Evolutionary conservation across 371 early-diverging fungal genomes (phyloP), one percentile per base, ranked within the genome.

Genomic region (Syncephalis fuscata): DNA sequence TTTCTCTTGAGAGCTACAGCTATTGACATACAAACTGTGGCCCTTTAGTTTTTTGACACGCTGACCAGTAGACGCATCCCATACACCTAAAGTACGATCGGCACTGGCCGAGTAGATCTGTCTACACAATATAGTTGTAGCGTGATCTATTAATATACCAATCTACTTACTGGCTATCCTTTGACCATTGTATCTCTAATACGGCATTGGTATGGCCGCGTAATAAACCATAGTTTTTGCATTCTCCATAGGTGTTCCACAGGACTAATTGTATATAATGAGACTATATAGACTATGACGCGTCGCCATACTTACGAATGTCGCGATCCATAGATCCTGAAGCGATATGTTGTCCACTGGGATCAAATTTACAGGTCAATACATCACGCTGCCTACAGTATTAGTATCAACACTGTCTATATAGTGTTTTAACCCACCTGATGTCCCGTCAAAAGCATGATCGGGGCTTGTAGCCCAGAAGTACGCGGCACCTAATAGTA

Each of bases 191-290:
- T 16, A 91, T 57, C 59, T 93, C 89, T 61, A 89, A 55, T 14
- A 96, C 66, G 1, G 88, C 75, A 27, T 88, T 86, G 36, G 65
- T 70, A 53, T 94, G 94, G 5, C 92, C 92, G 48, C 78, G 76
- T 48, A 93, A 62, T 17, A 84, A 64, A 4, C 82, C 82, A 60
- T 86, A 90, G 63, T 93, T 94, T 46, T 64, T 59, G 56, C 88
- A 81, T 32, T 90, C 92, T 10, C 90, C 88, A 58, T 84, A 85
- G 1, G 88, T 84, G 55, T 87, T 83, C 97, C 94, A 96, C 38
- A 96, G 62, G 46, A 84, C 85, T 84, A 67, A 21, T 9, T 8
- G 16, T 20, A 45, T 22, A 36, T 39, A 19, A 42, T 39, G 36
- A 36, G 22, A 2, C 10, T 27, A 23, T 19, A 16, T 22, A 46